Conservation (phyloP, 805 yeast genomes). For the Saccharomycopsis olivae region DNA sequence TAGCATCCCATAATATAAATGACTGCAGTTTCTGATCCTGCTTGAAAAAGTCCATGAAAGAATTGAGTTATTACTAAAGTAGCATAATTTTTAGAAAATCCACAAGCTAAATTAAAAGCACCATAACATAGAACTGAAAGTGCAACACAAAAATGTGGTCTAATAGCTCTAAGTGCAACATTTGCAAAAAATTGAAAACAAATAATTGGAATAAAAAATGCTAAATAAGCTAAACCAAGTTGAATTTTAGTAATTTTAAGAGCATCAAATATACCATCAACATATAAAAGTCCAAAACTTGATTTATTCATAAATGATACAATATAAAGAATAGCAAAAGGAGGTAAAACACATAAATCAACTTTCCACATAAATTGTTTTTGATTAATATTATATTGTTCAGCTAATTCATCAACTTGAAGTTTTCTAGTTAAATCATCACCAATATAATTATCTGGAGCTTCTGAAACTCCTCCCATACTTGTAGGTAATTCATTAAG, state of each 20-base stretch:
- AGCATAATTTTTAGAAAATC: conserved; percentile 47
- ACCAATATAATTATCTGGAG: background rate
- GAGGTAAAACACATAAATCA: conserved; percentile 57
- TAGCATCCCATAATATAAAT: conserved; percentile 59
- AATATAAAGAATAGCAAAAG: conserved; percentile 57
- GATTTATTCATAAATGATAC: conserved; percentile 65
- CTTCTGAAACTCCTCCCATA: too few relatives aligned
- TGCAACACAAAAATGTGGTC: conserved; percentile 56
- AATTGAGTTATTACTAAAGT: conserved; percentile 51
- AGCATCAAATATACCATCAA: conserved; percentile 48
- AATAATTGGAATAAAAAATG: conserved; percentile 65
- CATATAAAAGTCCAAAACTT: conserved; percentile 46
- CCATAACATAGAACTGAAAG: conserved; percentile 51
- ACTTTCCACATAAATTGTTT: conserved; percentile 45
- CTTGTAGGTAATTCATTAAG: too few relatives aligned
- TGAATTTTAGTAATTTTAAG: conserved; percentile 45
- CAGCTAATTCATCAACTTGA: conserved; percentile 22
- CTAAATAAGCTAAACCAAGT: conserved; percentile 51
- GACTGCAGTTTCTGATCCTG: conserved; percentile 65
- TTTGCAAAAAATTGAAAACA: conserved; percentile 50
- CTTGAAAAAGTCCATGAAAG: conserved; percentile 55
- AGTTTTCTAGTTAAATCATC: conserved; percentile 1
- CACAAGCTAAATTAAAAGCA: conserved; percentile 53
- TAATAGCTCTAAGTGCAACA: conserved; percentile 42
- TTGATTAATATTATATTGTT: conserved; percentile 37